Percentiles rank a stretch among this genome's conserved stretches.
These are phyloP conservation scores for Puccinellia tenuiflora DNA, from an alignment of 176 grass and related monocot genomes.

Conservation along the genomic window DNA sequence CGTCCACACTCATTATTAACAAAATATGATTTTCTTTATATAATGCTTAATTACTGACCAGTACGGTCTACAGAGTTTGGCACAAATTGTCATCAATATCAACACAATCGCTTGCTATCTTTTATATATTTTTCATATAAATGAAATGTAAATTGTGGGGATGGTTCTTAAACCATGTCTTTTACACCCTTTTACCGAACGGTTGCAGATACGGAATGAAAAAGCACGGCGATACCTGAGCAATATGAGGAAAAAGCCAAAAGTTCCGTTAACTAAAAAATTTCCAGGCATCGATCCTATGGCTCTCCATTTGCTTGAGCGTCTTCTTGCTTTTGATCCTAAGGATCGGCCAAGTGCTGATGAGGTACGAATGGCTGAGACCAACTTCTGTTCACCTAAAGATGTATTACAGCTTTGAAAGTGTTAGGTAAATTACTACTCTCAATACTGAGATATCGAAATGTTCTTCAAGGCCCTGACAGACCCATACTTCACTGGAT, in stretches of 20 bases:
- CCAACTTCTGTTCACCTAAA: conserved; percentile 3
- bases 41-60: not conserved
- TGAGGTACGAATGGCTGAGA: conserved; percentile 45
- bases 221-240: conserved; percentile 84
- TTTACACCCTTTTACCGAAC: not conserved
- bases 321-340: conserved; percentile 86
- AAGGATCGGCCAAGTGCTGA: conserved; percentile 76
- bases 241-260: conserved; percentile 80
- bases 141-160: not conserved
- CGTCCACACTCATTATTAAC: not conserved
- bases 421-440: conserved; percentile 9
- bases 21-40: not conserved
- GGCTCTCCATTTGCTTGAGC: conserved; percentile 75
- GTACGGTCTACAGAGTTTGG: not conserved
- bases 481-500: conserved; percentile 82
- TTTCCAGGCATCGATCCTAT: conserved; percentile 73
- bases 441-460: conserved; percentile 30
- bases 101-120: not conserved
- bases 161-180: too few relatives aligned
- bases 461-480: conserved; percentile 58
- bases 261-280: conserved; percentile 66
- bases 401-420: conserved; percentile 10
- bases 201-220: conserved; percentile 77
- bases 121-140: not conserved
- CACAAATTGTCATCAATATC: not conserved